phyloP scores from a whole-genome alignment of 2,329 filamentous ascomycete genomes.

The Colletotrichum echinochloae region DNA sequence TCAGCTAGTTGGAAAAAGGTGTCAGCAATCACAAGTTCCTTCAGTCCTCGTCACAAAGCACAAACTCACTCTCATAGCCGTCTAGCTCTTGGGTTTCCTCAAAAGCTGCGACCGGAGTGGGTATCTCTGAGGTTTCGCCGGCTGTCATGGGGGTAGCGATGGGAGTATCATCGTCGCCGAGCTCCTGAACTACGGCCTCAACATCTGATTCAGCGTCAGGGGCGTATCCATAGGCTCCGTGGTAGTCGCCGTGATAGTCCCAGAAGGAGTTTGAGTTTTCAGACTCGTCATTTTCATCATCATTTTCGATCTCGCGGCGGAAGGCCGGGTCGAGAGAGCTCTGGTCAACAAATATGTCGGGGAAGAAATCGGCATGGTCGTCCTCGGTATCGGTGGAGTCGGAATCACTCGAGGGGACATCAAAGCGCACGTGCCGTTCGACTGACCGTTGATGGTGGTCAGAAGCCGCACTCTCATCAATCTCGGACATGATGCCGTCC shows the following conservation, averaged over 20 bases:
- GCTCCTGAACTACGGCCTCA: conserved; percentile 53
- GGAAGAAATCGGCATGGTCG: conserved; percentile 74
- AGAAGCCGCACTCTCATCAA: conserved; percentile 58
- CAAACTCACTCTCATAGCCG: conserved; percentile 70
- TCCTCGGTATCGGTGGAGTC: conserved; percentile 73
- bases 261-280: conserved; percentile 71
- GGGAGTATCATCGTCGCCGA: conserved; percentile 57
- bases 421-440: conserved; percentile 80
- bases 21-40: conserved; percentile 33
- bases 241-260: conserved; percentile 68
- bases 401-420: conserved; percentile 74
- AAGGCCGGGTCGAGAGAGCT: conserved; percentile 78
- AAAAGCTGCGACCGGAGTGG: conserved; percentile 48
- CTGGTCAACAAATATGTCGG: conserved; percentile 83
- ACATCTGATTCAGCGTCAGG: conserved; percentile 55
- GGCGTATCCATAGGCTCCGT: conserved; percentile 57
- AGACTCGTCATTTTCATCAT: conserved; percentile 66
- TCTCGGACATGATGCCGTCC: conserved; percentile 65
- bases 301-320: conserved; percentile 78
- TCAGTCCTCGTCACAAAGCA: conserved; percentile 18
- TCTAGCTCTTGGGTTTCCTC: conserved; percentile 61
- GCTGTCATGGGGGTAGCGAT: conserved; percentile 54
- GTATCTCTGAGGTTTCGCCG: conserved; percentile 43
- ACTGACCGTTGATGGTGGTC: conserved; percentile 53
- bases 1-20: conserved; percentile 59